A percentile compares a stretch with the other conserved stretches of the same genome.
Conservation (phyloP, 2,329 filamentous ascomycete genomes). For the Sarocladium brachiariae region DNA sequence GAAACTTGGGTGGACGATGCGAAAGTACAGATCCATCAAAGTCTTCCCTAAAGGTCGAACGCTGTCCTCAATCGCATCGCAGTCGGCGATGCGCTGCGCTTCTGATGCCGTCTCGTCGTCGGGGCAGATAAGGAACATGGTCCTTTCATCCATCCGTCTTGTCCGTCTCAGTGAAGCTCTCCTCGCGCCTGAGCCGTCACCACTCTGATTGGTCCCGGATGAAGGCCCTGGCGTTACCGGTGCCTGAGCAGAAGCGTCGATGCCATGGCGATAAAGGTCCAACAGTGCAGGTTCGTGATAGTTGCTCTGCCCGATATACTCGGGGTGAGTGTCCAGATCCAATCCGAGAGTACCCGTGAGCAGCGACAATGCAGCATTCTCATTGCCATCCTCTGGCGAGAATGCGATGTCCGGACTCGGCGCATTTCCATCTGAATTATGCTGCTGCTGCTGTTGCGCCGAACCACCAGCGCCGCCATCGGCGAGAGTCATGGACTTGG, state of each 20-base stretch:
- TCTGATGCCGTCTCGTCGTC: constrained; percentile 29
- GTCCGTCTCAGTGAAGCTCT: constrained; percentile 1
- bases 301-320: constrained; percentile 8
- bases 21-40: constrained; percentile 61
- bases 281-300: constrained; percentile 5
- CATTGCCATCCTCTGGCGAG: constrained; percentile 3
- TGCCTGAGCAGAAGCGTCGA: background rate
- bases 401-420: constrained; percentile 4
- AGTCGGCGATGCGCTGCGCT: constrained; percentile 29
- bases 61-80: constrained; percentile 50
- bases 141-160: constrained; percentile 25
- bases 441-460: constrained; percentile 1
- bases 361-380: constrained; percentile 3
- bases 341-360: background rate
- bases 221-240: background rate
- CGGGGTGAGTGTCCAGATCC: constrained; percentile 5
- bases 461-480: constrained; percentile 1
- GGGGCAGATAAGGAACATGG: constrained; percentile 29
- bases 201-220: background rate
- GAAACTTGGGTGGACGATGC: constrained; percentile 51
- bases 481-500: constrained; percentile 3
- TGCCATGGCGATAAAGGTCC: constrained; percentile 5
- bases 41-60: constrained; percentile 57
- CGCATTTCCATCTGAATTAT: constrained; percentile 2
- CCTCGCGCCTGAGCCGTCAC: background rate